These are phyloP conservation scores for Ormosia emarginata DNA, from an alignment of 306 rosid species.

Conservation along the genomic window DNA sequence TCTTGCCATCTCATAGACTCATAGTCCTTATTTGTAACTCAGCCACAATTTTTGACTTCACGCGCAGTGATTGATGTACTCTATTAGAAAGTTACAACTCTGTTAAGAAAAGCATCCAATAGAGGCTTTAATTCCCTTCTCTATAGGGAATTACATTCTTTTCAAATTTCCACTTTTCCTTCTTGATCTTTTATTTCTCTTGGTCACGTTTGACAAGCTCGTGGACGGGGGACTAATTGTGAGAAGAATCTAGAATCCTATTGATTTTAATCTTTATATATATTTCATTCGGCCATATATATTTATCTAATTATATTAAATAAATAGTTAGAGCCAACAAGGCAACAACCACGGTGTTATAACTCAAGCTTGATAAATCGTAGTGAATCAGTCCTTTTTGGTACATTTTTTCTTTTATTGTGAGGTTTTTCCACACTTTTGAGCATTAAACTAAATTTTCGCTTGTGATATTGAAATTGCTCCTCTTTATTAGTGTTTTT, in stretches of 20 bases:
- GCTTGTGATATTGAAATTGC: background rate
- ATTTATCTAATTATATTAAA: background rate
- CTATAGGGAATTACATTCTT: background rate
- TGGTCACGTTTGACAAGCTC: background rate
- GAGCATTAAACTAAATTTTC: background rate
- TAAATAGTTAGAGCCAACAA: background rate
- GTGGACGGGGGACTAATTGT: background rate
- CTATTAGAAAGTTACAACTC: background rate
- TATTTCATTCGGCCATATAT: background rate
- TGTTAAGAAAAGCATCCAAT: background rate
- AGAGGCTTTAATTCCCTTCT: background rate
- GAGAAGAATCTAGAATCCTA: background rate
- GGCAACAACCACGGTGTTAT: background rate
- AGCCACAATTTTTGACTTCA: conserved; percentile 23
- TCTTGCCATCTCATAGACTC: background rate
- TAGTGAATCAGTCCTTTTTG: background rate
- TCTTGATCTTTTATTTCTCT: background rate
- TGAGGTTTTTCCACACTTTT: background rate
- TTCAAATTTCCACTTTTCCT: background rate
- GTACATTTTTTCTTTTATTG: background rate
- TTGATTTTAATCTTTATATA: background rate
- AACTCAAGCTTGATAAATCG: background rate
- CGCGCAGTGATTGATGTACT: background rate
- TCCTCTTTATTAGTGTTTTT: background rate
- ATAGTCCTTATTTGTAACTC: conserved; percentile 10